Conservation (phyloP, 441 rosid genomes). For the Pelargonium citronellum region DNA sequence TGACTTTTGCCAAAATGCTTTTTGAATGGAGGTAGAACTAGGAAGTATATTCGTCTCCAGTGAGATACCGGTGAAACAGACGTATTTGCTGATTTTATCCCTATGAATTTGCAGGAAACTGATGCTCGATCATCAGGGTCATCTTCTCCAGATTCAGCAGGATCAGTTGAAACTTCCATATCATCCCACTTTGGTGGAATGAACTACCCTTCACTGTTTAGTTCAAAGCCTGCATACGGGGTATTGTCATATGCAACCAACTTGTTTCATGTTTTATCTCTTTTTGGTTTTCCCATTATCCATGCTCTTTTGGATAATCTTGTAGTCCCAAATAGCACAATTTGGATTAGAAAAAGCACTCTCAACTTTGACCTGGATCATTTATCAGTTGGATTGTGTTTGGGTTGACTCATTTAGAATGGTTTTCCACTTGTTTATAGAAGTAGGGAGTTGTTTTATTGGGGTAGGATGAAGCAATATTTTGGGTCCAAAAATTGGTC, state of each 20-base stretch:
- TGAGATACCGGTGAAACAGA: slow-evolving; percentile 6
- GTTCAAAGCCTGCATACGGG: slow-evolving; percentile 66
- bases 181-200: slow-evolving; percentile 99
- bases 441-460: background rate
- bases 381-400: background rate
- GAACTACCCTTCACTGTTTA: slow-evolving; percentile 92
- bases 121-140: slow-evolving; percentile 87
- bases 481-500: background rate
- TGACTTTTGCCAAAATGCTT: slow-evolving; percentile 6
- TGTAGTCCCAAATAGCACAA: background rate
- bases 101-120: slow-evolving; percentile 59
- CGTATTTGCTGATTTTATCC: background rate
- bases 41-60: slow-evolving; percentile 7
- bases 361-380: background rate
- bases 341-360: background rate
- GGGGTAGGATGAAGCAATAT: background rate
- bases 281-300: background rate
- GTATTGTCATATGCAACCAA: slow-evolving; percentile 28
- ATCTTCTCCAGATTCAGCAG: slow-evolving; percentile 89
- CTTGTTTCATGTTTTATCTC: background rate
- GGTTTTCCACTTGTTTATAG: background rate
- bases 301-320: background rate
- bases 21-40: slow-evolving; percentile 10
- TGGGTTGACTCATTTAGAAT: background rate
- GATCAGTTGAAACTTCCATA: slow-evolving; percentile 95